Conservation (phyloP, 768 basidiomycete genomes). For the Lactarius akahatsu region DNA sequence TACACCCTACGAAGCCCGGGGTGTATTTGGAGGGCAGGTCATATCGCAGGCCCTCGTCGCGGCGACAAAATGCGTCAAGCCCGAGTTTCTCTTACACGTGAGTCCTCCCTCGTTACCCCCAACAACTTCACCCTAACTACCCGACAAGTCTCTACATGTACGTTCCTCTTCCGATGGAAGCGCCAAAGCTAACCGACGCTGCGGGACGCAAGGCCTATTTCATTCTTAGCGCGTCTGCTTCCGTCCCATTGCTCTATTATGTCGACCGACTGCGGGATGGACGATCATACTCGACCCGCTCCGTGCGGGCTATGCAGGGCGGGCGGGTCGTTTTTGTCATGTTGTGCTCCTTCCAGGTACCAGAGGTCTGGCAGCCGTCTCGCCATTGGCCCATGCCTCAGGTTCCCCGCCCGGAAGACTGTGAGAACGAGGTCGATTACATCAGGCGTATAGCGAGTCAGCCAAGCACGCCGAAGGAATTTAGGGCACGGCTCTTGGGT, state of each 20-base stretch:
- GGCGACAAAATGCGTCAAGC: conserved; percentile 71
- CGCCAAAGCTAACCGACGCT: neutral
- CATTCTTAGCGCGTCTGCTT: conserved; percentile 67
- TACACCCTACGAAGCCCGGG: conserved; percentile 59
- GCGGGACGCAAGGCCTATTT: conserved; percentile 70
- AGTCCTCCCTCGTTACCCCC: conserved; percentile 33
- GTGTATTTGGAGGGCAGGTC: conserved; percentile 87
- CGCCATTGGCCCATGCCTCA: conserved; percentile 69
- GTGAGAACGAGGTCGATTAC: conserved; percentile 33
- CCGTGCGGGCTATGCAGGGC: conserved; percentile 45
- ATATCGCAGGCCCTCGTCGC: conserved; percentile 84
- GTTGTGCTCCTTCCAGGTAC: conserved; percentile 79
- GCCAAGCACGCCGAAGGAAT: conserved; percentile 37
- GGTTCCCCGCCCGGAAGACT: conserved; percentile 54
- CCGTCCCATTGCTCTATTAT: conserved; percentile 73
- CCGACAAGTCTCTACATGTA: conserved; percentile 65
- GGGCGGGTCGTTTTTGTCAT: conserved; percentile 60
- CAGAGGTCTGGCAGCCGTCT: conserved; percentile 71
- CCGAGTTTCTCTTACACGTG: conserved; percentile 69
- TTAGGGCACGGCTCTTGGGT: conserved; percentile 37
- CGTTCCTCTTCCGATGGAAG: conserved; percentile 31
- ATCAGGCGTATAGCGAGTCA: conserved; percentile 36
- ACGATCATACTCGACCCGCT: conserved; percentile 66
- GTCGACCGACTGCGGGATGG: conserved; percentile 77
- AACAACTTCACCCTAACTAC: neutral